Evolutionary conservation across 2,329 filamentous ascomycete genomes (phyloP), one percentile per base, ranked within the genome.

Genomic region (Fusarium sp.): DNA sequence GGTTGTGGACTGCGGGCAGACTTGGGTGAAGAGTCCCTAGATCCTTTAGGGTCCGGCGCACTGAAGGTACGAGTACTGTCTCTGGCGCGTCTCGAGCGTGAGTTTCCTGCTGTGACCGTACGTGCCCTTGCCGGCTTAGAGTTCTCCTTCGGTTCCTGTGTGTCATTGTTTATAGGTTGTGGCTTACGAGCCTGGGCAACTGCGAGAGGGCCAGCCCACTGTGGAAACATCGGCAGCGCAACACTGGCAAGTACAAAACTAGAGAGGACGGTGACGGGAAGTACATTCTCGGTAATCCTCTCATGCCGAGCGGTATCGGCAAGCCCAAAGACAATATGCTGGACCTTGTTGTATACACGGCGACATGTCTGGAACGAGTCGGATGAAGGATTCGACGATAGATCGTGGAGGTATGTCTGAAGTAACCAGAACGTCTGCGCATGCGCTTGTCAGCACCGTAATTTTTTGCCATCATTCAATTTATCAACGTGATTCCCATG

Each of bases 391-490:
- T 91, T 92, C 76, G 86, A 84, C 58, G 92, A 88, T 67, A 96
- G 88, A 78, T 96, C 93, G 83, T 93, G 91, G 30, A 96, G 88
- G 77, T 96, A 94, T 7, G 92, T 95, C 81, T 96, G 93, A 80
- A 96, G 94, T 54, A 96, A 87, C 93, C 93, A 96, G 80, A 96
- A 96, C 37, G 93, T 95, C 93, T 96, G 48, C 24, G 22, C 32
- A 46, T 11, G 9, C 30, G 51, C 61, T 37, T 41, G 75, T 79
- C 70, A 74, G 69, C 67, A 37, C 32, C 32, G 32, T 37, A 37
- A 10, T 55, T 41, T 46, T 51, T 30, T 49, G 53, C 24, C 22
- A 25, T 45, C 14, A 22, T 42, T 29, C 24, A 51, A 20, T 66
- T 30, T 20, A 44, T 53, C 47, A 40, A 57, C n/a, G 25, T 47